Conservation (phyloP, 2,329 filamentous ascomycete genomes). For the Alternaria sp. region DNA sequence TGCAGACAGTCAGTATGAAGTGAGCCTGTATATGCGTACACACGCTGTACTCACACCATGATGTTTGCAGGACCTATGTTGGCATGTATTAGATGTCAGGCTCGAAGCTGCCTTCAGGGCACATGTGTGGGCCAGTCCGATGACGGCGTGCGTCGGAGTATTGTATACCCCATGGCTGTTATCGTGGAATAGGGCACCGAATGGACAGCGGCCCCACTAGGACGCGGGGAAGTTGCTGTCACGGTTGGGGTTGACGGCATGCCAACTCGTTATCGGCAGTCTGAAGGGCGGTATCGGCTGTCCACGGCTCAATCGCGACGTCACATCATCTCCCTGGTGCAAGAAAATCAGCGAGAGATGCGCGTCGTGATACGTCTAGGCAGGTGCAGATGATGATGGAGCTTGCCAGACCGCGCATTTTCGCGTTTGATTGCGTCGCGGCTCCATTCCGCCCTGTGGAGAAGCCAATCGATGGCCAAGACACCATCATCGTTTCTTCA, state of each 20-base stretch:
- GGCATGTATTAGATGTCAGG: not conserved
- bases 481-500: not conserved
- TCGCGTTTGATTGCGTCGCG: not conserved
- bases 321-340: not conserved
- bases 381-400: not conserved
- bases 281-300: not conserved
- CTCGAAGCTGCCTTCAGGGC: not conserved
- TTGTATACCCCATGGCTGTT: conserved; percentile 8
- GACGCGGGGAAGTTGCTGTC: conserved; percentile 23
- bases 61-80: conserved; percentile 4
- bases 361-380: not conserved
- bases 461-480: not conserved
- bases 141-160: not conserved
- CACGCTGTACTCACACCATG: conserved; percentile 32
- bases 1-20: conserved; percentile 15
- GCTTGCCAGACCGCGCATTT: not conserved
- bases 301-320: not conserved
- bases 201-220: conserved; percentile 25
- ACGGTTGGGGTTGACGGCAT: conserved; percentile 1
- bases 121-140: not conserved
- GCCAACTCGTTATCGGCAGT: conserved; percentile 3
- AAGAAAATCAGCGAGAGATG: fast-evolving
- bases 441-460: conserved; percentile 3
- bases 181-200: not conserved
- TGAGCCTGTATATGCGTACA: not conserved